Base-by-base conservation (phyloP, 1,284 basidiomycete genomes). In the Malassezia vespertilionis region DNA sequence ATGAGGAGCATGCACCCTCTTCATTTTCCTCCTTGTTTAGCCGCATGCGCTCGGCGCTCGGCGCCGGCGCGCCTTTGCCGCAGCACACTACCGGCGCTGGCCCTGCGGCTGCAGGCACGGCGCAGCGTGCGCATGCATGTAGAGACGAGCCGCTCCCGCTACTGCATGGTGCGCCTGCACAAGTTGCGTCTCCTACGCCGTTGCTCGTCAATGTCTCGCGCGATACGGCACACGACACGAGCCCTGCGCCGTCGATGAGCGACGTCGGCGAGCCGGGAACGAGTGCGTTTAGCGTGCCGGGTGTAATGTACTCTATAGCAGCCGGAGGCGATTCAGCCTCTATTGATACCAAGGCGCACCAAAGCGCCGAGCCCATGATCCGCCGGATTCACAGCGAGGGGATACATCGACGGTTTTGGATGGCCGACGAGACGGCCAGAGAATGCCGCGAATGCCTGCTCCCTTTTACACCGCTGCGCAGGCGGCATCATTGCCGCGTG, bases 391-490 rank as follows among this genome's bases (percentile, higher is more conserved):
- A 57, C 22, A 60, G 64, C 44, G 64, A 67, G 35, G 61, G 62
- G 3, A 53, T 67, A 36, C 62, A 58, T 21, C 57, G 58, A 31
- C 60, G 58, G 39, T 69, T 61, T 46, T 70, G 68, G 68, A 67
- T 70, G 68, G 63, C 68, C 17, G 93, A 97, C 66, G 86, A 90
- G 63, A 84, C 85, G 47, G 87, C 85, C 62, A 93, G 85, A 66
- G 91, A 95, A 42, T 69, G 67, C 35, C 56, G 64, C 38, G 61
- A 65, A 35, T 68, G 66, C 33, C 54, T 63, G n/a, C 53, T 56
- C 33, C 53, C 60, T 22, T 68, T 69, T 41, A 66, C 62, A 6
- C 49, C 55, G n/a, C 61, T 62, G 33, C 60, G 67, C 11, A 51
- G 66, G 22, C 63, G 60, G 48, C 67, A 69, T 48, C 67, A 70